Base-by-base conservation (phyloP, 345 rosid species). In the Populus ilicifolia region DNA sequence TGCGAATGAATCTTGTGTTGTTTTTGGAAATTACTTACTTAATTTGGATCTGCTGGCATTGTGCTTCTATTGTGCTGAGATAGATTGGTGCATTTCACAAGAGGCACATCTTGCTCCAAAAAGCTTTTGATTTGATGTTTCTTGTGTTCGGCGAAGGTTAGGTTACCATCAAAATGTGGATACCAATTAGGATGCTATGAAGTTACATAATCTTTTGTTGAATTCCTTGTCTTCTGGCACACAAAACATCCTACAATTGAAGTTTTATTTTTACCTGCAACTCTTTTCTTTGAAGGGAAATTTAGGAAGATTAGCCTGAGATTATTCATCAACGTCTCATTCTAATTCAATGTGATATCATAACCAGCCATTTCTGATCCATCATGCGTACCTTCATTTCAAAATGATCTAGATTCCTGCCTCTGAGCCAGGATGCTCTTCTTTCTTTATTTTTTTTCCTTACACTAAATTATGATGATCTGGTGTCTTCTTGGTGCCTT, bases 311-410 rank as follows among this genome's bases (percentile, higher is more conserved):
- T 5, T 17, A 30, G 18, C 36, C 4, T 25, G 18, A 30, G 12
- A 64, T 30, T 30, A 29, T 13, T 35, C 2, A 0, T 9, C 43
- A 14, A 33, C 1, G 0, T n/a, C 0, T 11, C n/a, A 38, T 13
- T 3, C 27, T 41, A 9, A 17, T 16, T 2, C 4, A 23, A 38
- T 52, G 27, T 66, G 78, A 75, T 75, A n/a, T 66, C 23, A 2
- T 59, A 68, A 36, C 68, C 59, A 56, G 56, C 79, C 38, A 54
- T 30, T 67, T 69, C 73, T 69, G 68, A 76, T 73, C 54, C 67
- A 76, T 69, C 66, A 76, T 67, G 6, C 38, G 36, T 25, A 3
- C 70, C 14, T n/a, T n/a, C 1, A 5, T 2, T 59, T 23, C 16
- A n/a, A 11, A 59, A 10, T 23, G 16, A 10, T 59, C 64, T 59